phyloP scores from a whole-genome alignment of 148 eudicot species.

The Silene latifolia region DNA sequence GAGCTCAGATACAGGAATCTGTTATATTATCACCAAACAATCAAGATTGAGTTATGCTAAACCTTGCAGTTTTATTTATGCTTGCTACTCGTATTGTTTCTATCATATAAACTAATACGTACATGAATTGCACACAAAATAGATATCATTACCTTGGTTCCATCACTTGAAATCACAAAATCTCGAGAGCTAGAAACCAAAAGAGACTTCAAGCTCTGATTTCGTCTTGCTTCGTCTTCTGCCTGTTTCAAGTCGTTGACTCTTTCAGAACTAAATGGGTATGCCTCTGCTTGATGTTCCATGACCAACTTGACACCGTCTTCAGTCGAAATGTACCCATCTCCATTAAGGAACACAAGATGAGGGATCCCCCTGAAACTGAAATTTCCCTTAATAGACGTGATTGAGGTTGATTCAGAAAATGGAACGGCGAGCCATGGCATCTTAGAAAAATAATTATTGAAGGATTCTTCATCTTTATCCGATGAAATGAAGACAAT shows the following conservation, averaged over 20 bases:
- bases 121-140: constrained; percentile 3
- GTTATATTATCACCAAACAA: neutral
- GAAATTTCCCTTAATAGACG: constrained; percentile 23
- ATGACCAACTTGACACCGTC: constrained; percentile 38
- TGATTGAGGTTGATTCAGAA: constrained; percentile 31
- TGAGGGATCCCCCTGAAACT: constrained; percentile 44
- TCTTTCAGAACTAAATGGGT: constrained; percentile 43
- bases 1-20: constrained; percentile 38
- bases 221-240: constrained; percentile 39
- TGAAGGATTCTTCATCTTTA: constrained; percentile 41
- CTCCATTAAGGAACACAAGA: constrained; percentile 42
- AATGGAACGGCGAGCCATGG: constrained; percentile 58
- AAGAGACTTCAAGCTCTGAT: constrained; percentile 44
- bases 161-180: constrained; percentile 40
- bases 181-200: constrained; percentile 44
- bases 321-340: constrained; percentile 35
- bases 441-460: constrained; percentile 45
- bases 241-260: constrained; percentile 35
- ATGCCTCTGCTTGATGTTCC: constrained; percentile 37
- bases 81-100: no score
- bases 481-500: constrained; percentile 45
- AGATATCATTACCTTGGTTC: constrained; percentile 28
- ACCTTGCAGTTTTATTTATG: no score
- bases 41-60: neutral
- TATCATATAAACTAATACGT: neutral